Percentiles rank a stretch among this genome's conserved stretches.
Conservation (phyloP, 2,329 filamentous ascomycete genomes). For the Colletotrichum cordylinicola region DNA sequence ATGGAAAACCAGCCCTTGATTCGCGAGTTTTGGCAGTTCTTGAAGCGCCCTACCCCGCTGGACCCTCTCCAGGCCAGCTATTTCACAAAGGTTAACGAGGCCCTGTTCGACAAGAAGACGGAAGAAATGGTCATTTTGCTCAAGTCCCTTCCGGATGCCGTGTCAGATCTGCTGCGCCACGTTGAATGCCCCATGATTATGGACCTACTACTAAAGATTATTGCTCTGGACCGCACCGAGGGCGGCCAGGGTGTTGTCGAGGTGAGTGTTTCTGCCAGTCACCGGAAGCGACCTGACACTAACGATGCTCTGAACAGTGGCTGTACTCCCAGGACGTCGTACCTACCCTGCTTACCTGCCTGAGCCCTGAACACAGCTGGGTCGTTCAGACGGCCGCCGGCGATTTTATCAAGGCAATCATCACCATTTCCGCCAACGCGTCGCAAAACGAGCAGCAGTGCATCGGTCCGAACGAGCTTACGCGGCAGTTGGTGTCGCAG, state of each 20-base stretch:
- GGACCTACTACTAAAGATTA: constrained; percentile 96
- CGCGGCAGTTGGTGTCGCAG: constrained; percentile 89
- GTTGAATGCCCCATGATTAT: constrained; percentile 98
- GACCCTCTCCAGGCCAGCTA: constrained; percentile 96
- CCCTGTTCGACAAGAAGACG: constrained; percentile 96
- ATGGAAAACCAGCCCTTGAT: constrained; percentile 83
- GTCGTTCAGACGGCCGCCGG: constrained; percentile 96
- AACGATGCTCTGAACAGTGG: constrained; percentile 66
- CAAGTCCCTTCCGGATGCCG: constrained; percentile 80
- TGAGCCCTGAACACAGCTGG: constrained; percentile 83
- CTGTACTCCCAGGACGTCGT: constrained; percentile 89
- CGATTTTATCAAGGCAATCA: constrained; percentile 98
- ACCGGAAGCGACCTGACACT: constrained; percentile 1
- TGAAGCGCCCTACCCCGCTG: constrained; percentile 82
- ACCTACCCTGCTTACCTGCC: constrained; percentile 83
- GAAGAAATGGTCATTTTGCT: constrained; percentile 95
- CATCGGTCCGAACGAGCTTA: constrained; percentile 96
- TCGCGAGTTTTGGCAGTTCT: constrained; percentile 88
- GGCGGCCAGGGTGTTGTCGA: constrained; percentile 93
- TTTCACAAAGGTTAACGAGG: constrained; percentile 98
- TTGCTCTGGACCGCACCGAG: constrained; percentile 92
- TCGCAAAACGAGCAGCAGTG: constrained; percentile 99
- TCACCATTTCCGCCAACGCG: constrained; percentile 97
- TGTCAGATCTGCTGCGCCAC: constrained; percentile 87
- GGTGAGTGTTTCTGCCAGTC: constrained; percentile 54